Evolutionary conservation across 805 yeast genomes (phyloP).

Genomic region (Starmerella potacharoeniae): DNA sequence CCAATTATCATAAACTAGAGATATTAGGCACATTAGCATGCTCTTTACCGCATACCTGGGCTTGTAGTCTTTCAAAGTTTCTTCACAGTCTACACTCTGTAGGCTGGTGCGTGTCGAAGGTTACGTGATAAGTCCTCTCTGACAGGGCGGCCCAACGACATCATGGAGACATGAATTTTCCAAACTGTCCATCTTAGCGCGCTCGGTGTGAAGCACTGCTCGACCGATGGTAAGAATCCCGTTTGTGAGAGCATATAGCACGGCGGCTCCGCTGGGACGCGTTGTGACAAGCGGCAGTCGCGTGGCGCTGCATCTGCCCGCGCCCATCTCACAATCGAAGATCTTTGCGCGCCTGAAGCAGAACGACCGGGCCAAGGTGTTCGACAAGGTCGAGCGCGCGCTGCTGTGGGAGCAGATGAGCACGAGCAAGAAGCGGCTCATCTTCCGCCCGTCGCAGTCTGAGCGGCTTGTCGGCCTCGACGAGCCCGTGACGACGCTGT

Average conservation of each 20-base stretch:
- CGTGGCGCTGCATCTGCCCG: constrained; percentile 8
- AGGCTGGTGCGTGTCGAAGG: too few relatives aligned
- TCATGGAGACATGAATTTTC: constrained; percentile 1
- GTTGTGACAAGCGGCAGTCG: neutral
- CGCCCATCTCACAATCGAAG: constrained; percentile 1
- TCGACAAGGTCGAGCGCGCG: constrained; percentile 15
- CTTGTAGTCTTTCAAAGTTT: too few relatives aligned
- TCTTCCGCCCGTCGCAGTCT: constrained; percentile 23
- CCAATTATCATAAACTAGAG: too few relatives aligned
- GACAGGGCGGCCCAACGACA: neutral
- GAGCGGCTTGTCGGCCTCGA: neutral
- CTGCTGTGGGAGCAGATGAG: constrained; percentile 19
- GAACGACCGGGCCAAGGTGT: constrained; percentile 6
- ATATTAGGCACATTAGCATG: too few relatives aligned
- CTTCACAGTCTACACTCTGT: too few relatives aligned
- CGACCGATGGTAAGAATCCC: neutral
- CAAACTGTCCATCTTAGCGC: neutral
- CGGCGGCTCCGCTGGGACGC: neutral
- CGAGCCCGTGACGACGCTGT: neutral
- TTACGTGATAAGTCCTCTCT: neutral
- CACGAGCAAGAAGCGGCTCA: constrained; percentile 16
- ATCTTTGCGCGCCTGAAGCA: constrained; percentile 12
- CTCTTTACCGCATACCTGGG: too few relatives aligned
- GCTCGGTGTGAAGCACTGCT: neutral
- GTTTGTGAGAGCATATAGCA: neutral